Conservation (phyloP, 1,284 basidiomycete species). For the Trametes versicolor region DNA sequence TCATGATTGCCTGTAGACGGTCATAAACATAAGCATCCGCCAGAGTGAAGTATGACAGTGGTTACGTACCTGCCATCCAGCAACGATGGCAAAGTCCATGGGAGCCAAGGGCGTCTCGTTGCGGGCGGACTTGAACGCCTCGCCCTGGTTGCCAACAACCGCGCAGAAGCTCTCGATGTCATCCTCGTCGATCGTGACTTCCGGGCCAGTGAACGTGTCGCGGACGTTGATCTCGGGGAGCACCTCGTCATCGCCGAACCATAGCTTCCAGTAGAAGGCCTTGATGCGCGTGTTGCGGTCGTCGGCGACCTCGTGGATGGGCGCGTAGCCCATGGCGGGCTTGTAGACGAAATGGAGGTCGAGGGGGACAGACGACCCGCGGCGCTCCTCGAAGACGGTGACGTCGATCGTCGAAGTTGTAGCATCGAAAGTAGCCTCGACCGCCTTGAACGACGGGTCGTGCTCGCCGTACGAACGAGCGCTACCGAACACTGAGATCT, state of each 20-base stretch:
- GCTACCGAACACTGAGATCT: constrained; percentile 76
- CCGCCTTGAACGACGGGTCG: constrained; percentile 82
- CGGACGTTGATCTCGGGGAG: constrained; percentile 82
- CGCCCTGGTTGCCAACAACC: constrained; percentile 93
- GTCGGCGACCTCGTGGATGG: constrained; percentile 91
- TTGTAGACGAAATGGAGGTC: constrained; percentile 87
- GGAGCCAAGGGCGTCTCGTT: constrained; percentile 83
- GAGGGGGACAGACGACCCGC: constrained; percentile 82
- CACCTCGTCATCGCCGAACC: constrained; percentile 88
- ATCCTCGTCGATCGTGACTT: constrained; percentile 79
- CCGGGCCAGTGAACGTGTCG: constrained; percentile 85
- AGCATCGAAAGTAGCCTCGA: constrained; percentile 76
- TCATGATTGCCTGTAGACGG: constrained; percentile 86
- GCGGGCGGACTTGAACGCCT: constrained; percentile 86
- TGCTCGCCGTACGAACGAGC: constrained; percentile 86
- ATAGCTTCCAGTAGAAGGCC: constrained; percentile 95
- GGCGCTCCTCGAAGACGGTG: constrained; percentile 88
- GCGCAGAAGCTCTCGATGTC: constrained; percentile 92
- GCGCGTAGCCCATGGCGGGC: constrained; percentile 89
- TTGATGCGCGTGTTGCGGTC: constrained; percentile 95
- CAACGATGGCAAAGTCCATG: constrained; percentile 99
- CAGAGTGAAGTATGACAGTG: constrained; percentile 4
- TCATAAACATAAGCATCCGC: constrained; percentile 28
- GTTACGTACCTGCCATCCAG: constrained; percentile 90
- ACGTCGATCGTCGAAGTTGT: constrained; percentile 73